phyloP scores from a whole-genome alignment of 441 rosid genomes.

The Gossypium gossypioides region DNA sequence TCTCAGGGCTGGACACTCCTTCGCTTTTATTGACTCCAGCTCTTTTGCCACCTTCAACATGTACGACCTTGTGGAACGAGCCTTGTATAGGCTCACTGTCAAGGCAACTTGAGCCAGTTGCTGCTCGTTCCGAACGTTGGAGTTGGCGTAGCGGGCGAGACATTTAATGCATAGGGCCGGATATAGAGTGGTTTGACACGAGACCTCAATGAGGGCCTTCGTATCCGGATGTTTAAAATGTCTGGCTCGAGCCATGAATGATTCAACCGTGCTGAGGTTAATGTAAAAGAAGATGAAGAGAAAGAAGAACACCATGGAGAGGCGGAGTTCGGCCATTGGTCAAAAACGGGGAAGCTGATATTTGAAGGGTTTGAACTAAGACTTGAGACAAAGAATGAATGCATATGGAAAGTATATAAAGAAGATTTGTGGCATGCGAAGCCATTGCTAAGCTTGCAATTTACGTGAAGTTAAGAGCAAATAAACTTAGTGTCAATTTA shows the following conservation, averaged over 20 bases:
- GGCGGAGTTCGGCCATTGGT: conserved; percentile 23
- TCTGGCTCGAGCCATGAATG: conserved; percentile 5
- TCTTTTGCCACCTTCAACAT: conserved; percentile 36
- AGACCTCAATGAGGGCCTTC: conserved; percentile 29
- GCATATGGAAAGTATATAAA: not conserved
- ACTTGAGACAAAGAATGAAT: not conserved
- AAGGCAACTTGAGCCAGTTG: conserved; percentile 55
- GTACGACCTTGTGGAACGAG: conserved; percentile 41
- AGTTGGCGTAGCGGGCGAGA: conserved; percentile 36
- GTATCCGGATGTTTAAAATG: conserved; percentile 1
- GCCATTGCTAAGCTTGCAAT: conserved; percentile 8
- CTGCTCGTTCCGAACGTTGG: conserved; percentile 31
- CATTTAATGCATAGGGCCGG: conserved; percentile 41
- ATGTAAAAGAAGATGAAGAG: conserved; percentile 15
- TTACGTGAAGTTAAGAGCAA: conserved; percentile 15
- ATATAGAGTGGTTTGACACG: conserved; percentile 51
- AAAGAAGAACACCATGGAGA: conserved; percentile 14
- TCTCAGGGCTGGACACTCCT: conserved; percentile 34
- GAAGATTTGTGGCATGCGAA: conserved; percentile 8
- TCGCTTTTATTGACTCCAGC: conserved; percentile 27
- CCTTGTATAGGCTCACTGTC: conserved; percentile 46
- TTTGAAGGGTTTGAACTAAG: not conserved
- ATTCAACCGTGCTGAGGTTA: not conserved
- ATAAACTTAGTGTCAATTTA: not conserved
- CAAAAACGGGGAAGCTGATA: not conserved